These are phyloP conservation scores for Saturnispora diversa DNA, from an alignment of 805 yeast species.

Conservation along the genomic window DNA sequence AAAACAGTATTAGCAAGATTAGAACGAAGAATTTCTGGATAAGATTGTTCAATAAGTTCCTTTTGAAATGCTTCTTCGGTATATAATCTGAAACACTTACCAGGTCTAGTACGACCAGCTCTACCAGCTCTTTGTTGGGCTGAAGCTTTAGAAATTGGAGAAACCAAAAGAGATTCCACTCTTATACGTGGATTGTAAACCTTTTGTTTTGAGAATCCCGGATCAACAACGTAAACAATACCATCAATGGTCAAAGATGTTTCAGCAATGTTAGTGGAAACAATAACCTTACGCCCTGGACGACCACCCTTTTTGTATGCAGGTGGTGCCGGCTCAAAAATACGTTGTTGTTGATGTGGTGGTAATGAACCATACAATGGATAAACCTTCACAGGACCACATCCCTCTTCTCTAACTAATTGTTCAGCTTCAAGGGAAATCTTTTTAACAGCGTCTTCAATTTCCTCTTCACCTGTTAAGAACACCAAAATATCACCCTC, in stretches of 20 bases:
- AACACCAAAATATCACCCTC: constrained; percentile 85
- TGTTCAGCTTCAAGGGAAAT: constrained; percentile 84
- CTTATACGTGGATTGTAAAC: constrained; percentile 94
- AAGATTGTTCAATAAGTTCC: constrained; percentile 89
- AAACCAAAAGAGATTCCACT: constrained; percentile 87
- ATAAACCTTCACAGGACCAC: constrained; percentile 85
- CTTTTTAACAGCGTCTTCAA: constrained; percentile 92
- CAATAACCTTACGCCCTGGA: constrained; percentile 92
- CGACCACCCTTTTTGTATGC: constrained; percentile 66
- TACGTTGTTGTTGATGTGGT: constrained; percentile 89
- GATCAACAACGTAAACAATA: constrained; percentile 93
- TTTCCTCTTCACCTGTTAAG: constrained; percentile 95
- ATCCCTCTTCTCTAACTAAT: constrained; percentile 75
- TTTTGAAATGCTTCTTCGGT: constrained; percentile 95
- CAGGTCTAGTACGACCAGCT: constrained; percentile 97
- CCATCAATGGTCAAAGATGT: constrained; percentile 97
- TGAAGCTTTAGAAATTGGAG: constrained; percentile 94
- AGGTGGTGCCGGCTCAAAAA: constrained; percentile 83
- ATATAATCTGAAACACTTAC: constrained; percentile 88
- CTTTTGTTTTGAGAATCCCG: constrained; percentile 94
- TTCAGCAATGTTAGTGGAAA: constrained; percentile 94
- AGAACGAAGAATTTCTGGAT: constrained; percentile 90
- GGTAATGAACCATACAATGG: constrained; percentile 96
- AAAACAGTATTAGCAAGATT: constrained; percentile 87
- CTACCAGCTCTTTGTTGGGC: constrained; percentile 99